phyloP scores from a whole-genome alignment of 1,284 basidiomycete species.

The Malassezia slooffiae region DNA sequence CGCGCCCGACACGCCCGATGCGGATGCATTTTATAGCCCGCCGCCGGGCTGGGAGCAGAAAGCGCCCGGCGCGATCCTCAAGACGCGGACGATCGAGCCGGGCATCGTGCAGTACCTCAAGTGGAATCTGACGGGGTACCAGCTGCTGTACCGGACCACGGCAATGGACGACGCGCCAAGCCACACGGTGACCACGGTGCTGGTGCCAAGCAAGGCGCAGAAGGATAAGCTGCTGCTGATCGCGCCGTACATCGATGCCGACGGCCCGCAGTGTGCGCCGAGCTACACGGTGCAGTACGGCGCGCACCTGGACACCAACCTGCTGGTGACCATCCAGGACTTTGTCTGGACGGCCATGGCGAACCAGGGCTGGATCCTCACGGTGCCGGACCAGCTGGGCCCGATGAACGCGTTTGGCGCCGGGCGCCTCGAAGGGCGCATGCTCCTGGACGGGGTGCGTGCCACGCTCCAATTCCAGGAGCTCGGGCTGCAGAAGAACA shows the following conservation, averaged over 20 bases:
- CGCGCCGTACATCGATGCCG: constrained; percentile 19
- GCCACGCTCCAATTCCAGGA: constrained; percentile 22
- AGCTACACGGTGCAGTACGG: constrained; percentile 13
- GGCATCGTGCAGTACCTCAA: no score
- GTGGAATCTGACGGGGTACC: no score
- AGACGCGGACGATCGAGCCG: constrained; percentile 17
- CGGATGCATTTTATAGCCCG: constrained; percentile 30
- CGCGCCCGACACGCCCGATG: no score
- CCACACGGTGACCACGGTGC: constrained; percentile 22
- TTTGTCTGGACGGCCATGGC: neutral
- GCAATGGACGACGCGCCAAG: neutral
- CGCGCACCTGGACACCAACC: constrained; percentile 4
- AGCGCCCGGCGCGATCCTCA: constrained; percentile 22
- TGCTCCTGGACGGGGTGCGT: constrained; percentile 27
- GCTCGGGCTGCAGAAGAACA: constrained; percentile 15
- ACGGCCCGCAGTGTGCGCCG: constrained; percentile 21
- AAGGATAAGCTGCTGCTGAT: constrained; percentile 20
- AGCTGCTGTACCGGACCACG: constrained; percentile 22
- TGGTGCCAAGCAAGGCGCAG: constrained; percentile 20
- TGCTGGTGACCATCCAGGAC: constrained; percentile 7
- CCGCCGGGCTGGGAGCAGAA: constrained; percentile 14
- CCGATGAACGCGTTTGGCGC: constrained; percentile 31
- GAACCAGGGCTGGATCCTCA: constrained; percentile 22
- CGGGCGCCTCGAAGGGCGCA: constrained; percentile 24
- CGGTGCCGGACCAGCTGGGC: constrained; percentile 32